These are phyloP conservation scores for Leucoagaricus sp. DNA, from an alignment of 1,284 basidiomycete species.

Conservation along the genomic window DNA sequence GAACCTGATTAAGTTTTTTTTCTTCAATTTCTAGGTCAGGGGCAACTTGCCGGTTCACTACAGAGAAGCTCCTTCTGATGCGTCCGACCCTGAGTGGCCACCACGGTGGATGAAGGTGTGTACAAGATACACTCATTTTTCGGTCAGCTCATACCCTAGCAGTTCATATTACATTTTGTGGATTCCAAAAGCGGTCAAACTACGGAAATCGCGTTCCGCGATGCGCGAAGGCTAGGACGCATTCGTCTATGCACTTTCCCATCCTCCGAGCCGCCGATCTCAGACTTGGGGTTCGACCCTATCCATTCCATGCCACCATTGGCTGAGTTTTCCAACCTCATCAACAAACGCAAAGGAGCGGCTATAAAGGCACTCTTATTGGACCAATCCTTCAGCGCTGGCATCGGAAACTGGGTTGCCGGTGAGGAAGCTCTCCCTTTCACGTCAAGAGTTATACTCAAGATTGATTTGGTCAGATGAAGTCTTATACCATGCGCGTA, in stretches of 20 bases:
- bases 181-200: constrained; percentile 29
- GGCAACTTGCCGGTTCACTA: constrained; percentile 69
- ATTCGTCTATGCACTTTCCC: constrained; percentile 67
- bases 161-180: constrained; percentile 67
- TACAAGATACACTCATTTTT: neutral
- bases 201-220: constrained; percentile 62
- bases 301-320: constrained; percentile 71
- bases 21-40: constrained; percentile 54
- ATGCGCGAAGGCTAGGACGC: constrained; percentile 73
- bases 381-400: constrained; percentile 81
- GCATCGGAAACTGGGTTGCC: constrained; percentile 86
- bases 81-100: constrained; percentile 66
- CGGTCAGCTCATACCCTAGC: constrained; percentile 2
- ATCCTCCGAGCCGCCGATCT: constrained; percentile 66
- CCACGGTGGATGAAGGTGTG: constrained; percentile 72
- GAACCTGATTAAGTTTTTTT: neutral
- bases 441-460: neutral
- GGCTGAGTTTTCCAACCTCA: constrained; percentile 51
- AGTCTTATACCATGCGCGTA: constrained; percentile 75
- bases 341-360: constrained; percentile 61
- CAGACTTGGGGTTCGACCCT: constrained; percentile 77
- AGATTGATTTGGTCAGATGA: constrained; percentile 50
- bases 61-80: constrained; percentile 50
- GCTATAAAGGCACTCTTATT: constrained; percentile 78
- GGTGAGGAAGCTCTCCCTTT: constrained; percentile 38